Base-by-base conservation (phyloP, 2,329 filamentous ascomycete genomes). In the Trichophyton mentagrophytes region DNA sequence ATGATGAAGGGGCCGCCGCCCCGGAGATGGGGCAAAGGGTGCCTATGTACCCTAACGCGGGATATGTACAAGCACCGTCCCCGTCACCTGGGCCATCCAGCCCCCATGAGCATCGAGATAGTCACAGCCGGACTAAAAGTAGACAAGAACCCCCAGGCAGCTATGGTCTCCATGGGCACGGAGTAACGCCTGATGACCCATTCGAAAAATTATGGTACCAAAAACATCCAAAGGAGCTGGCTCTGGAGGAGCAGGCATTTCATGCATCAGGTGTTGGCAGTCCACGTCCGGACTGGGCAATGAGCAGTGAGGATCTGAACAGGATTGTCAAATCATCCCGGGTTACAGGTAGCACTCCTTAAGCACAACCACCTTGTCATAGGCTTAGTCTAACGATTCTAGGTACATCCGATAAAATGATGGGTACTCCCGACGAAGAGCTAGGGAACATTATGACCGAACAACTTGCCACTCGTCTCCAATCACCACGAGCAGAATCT, bases 11-110 rank as follows among this genome's bases (percentile, higher is more conserved):
- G 65, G 85, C 90, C 60, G 92, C 91, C 22, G 96, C 96, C 67
- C 91, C 91, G 1, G 89, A 95, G 70, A 93, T 96, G 66, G 92
- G 92, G 56, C 84, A 89, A 69, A 87, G 91, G 69, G 92, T 99
- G 44, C 93, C 93, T 57, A 93, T 99, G 89, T 87, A 93, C 70
- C 88, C 86, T 59, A 84, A 93, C 71, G 89, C 93, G 49, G 93
- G 93, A 64, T 92, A 97, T 71, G 93, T 97, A 8, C 93, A 99
- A 76, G 93, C 93, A 13, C 93, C 93, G 1, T 93, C 91, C 1
- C 90, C 91, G 1, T 82, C 85, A 1, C 86, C 85, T 7, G 71
- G 76, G 57, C 65, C 63, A 64, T 58, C 69, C 61, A 64, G 71
- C 46, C 67, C 75, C 40, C 33, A 61, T 61, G 55, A 78, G 69